These are phyloP conservation scores for Tylopilus sp. DNA, from an alignment of 768 basidiomycete genomes.

Conservation along the genomic window DNA sequence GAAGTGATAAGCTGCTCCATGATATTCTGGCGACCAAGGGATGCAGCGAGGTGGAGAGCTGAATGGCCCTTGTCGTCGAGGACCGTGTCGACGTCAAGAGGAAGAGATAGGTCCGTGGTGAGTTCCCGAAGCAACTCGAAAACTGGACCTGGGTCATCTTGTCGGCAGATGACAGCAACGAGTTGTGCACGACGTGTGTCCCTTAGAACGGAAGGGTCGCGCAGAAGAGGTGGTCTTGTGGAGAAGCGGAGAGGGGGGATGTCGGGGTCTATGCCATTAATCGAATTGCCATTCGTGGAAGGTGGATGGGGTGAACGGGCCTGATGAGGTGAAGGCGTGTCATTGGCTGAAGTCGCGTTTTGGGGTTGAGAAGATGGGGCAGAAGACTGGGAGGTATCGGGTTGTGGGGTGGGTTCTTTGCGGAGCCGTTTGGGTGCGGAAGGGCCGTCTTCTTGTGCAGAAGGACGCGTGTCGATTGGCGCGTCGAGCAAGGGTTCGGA, in stretches of 20 bases:
- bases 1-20: constrained; percentile 66
- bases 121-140: constrained; percentile 66
- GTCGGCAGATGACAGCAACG: constrained; percentile 62
- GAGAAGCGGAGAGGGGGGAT: constrained; percentile 56
- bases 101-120: constrained; percentile 37
- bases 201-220: constrained; percentile 50
- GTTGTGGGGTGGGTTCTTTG: constrained; percentile 44
- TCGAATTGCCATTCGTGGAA: constrained; percentile 41
- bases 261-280: constrained; percentile 42
- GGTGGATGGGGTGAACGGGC: constrained; percentile 49
- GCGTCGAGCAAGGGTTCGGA: constrained; percentile 30
- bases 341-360: constrained; percentile 32
- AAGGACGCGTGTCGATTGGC: constrained; percentile 44
- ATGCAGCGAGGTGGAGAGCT: constrained; percentile 89
- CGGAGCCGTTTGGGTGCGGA: constrained; percentile 73
- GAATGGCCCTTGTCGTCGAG: constrained; percentile 96
- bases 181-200: constrained; percentile 59
- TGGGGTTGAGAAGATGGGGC: constrained; percentile 17
- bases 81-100: constrained; percentile 69
- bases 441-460: constrained; percentile 56
- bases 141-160: constrained; percentile 62
- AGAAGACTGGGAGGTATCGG: constrained; percentile 27
- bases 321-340: constrained; percentile 32
- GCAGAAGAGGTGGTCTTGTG: constrained; percentile 57
- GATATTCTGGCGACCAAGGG: constrained; percentile 67